Evolutionary conservation across 225 moss, liverwort and hornwort species (phyloP).

Genomic region (Sphagnum contortum): DNA sequence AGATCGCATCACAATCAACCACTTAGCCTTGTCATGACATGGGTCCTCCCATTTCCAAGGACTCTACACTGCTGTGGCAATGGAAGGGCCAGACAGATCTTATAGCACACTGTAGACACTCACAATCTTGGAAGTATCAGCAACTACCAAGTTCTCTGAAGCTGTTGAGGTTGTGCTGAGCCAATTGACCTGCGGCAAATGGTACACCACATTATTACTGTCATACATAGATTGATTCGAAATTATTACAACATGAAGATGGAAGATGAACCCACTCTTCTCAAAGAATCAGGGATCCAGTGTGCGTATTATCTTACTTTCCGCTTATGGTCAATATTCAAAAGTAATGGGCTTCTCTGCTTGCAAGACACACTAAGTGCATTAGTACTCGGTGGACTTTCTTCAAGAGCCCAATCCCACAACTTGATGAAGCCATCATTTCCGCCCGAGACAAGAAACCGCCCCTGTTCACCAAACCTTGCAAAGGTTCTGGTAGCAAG

Average conservation of each 20-base stretch:
- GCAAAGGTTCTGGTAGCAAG: slow-evolving; percentile 55
- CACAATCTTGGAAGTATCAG: slow-evolving; percentile 74
- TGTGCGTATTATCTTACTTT: slow-evolving; percentile 29
- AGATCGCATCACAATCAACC: too few species aligned
- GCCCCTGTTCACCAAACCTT: slow-evolving; percentile 68
- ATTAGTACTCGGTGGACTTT: slow-evolving; percentile 4
- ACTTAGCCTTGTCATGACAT: too few species aligned
- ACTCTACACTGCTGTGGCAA: background rate
- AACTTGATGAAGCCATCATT: slow-evolving; percentile 71
- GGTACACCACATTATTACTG: background rate
- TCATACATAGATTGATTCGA: background rate
- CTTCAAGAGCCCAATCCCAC: slow-evolving; percentile 67
- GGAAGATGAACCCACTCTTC: background rate
- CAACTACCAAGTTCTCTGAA: slow-evolving; percentile 63
- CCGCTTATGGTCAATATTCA: slow-evolving; percentile 59
- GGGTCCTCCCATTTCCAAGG: too few species aligned
- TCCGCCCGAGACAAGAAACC: slow-evolving; percentile 69
- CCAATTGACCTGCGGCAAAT: slow-evolving; percentile 62
- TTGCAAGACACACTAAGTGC: slow-evolving; percentile 8
- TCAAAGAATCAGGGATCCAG: background rate
- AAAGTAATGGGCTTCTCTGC: slow-evolving; percentile 27
- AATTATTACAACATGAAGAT: background rate
- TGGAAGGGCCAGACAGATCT: slow-evolving; percentile 5
- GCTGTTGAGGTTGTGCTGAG: slow-evolving; percentile 35
- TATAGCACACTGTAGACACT: slow-evolving; percentile 63